Percentiles rank a stretch among this genome's conserved stretches.
These are phyloP conservation scores for Ogataea allantospora DNA, from an alignment of 805 yeast genomes.

Conservation along the genomic window DNA sequence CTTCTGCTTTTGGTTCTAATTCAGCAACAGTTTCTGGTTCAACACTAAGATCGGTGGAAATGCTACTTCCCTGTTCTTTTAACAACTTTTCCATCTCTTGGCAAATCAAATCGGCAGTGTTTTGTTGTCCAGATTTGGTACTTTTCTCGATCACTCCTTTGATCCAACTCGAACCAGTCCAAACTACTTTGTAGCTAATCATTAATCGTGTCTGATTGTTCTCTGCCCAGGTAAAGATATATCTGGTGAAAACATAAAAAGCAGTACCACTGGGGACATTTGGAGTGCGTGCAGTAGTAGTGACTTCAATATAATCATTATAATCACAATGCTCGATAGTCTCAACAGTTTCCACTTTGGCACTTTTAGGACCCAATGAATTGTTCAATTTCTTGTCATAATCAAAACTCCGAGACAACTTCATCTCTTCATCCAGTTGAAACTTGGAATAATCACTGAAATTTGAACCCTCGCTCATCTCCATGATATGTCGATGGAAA, in stretches of 20 bases:
- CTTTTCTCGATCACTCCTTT: slow-evolving; percentile 86
- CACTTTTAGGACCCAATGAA: slow-evolving; percentile 90
- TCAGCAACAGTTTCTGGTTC: slow-evolving; percentile 1
- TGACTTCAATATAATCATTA: slow-evolving; percentile 54
- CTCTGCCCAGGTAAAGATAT: slow-evolving; percentile 71
- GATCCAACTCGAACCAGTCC: slow-evolving; percentile 94
- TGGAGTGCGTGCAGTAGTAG: slow-evolving; percentile 73
- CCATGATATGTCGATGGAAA: slow-evolving; percentile 39
- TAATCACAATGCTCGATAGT: slow-evolving; percentile 54
- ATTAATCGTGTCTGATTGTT: slow-evolving; percentile 57
- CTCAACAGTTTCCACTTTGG: slow-evolving; percentile 63
- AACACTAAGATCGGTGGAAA: not conserved
- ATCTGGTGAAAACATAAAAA: slow-evolving; percentile 73
- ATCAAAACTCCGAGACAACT: slow-evolving; percentile 50
- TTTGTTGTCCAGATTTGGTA: slow-evolving; percentile 74
- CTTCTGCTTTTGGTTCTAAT: no score
- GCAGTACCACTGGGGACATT: slow-evolving; percentile 92
- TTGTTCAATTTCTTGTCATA: slow-evolving; percentile 76
- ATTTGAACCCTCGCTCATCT: slow-evolving; percentile 47
- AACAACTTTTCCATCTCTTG: slow-evolving; percentile 23
- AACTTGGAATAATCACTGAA: slow-evolving; percentile 41
- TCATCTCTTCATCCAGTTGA: slow-evolving; percentile 39
- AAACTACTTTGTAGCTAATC: slow-evolving; percentile 73
- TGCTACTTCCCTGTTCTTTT: slow-evolving; percentile 13
- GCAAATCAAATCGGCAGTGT: slow-evolving; percentile 48